Conservation (phyloP, 2,329 filamentous ascomycete species). For the Aspergillus melleus region DNA sequence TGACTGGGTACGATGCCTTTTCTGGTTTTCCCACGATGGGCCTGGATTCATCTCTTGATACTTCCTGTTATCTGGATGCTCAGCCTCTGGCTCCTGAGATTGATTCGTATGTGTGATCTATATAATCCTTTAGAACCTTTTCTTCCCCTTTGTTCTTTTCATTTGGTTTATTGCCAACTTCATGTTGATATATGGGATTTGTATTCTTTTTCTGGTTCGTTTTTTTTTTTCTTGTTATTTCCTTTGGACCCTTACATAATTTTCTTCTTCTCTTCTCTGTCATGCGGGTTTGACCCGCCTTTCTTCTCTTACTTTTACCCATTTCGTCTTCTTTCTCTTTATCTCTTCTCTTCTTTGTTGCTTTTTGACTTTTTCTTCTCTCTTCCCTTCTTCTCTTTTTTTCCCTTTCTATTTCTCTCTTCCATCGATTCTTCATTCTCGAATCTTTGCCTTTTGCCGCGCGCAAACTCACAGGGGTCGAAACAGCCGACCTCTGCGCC, state of each 20-base stretch:
- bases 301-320: slow-evolving; percentile 7
- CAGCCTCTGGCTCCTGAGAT: slow-evolving; percentile 35
- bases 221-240: neutral
- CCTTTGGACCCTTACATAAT: slow-evolving; percentile 3
- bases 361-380: slow-evolving; percentile 6
- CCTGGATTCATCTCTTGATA: slow-evolving; percentile 34
- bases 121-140: slow-evolving; percentile 8
- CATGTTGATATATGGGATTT: slow-evolving; percentile 8
- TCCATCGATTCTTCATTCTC: neutral
- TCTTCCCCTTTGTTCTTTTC: slow-evolving; percentile 9
- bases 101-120: slow-evolving; percentile 39
- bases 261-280: slow-evolving; percentile 11
- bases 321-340: slow-evolving; percentile 5
- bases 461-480: slow-evolving; percentile 1
- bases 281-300: slow-evolving; percentile 7
- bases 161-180: neutral
- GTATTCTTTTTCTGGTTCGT: neutral
- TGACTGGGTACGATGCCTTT: slow-evolving; percentile 33
- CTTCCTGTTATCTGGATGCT: slow-evolving; percentile 32
- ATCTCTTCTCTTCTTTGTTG: slow-evolving; percentile 3
- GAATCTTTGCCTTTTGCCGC: neutral
- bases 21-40: slow-evolving; percentile 27
- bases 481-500: slow-evolving; percentile 7
- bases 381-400: slow-evolving; percentile 4
- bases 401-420: slow-evolving; percentile 9